phyloP scores from a whole-genome alignment of 257 asterid species.

The Scutellaria minor region DNA sequence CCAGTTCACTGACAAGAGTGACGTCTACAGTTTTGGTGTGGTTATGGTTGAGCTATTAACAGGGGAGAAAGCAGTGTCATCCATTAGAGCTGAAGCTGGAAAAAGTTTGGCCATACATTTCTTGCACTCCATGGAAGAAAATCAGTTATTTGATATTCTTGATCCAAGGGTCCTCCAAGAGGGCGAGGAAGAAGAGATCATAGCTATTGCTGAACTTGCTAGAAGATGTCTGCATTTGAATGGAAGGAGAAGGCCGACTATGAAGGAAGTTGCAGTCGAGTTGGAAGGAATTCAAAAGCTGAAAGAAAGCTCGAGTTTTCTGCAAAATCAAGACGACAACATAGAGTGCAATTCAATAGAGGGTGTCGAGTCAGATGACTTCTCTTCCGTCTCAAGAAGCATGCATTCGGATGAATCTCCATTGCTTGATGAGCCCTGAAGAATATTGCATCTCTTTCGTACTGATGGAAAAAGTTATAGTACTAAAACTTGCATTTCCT shows the following conservation, averaged over 20 bases:
- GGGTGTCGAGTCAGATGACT: background rate
- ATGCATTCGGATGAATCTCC: background rate
- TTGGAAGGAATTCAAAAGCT: slow-evolving; percentile 38
- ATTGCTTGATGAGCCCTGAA: slow-evolving; percentile 16
- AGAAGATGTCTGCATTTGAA: slow-evolving; percentile 44
- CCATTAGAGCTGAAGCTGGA: slow-evolving; percentile 34
- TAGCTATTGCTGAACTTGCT: slow-evolving; percentile 39
- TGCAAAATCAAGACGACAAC: background rate
- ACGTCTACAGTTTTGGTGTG: slow-evolving; percentile 51
- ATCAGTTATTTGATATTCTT: slow-evolving; percentile 38
- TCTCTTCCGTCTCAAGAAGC: slow-evolving; percentile 29
- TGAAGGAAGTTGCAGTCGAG: slow-evolving; percentile 44
- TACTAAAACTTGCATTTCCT: no score
- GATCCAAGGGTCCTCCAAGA: slow-evolving; percentile 45
- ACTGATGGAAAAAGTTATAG: no score
- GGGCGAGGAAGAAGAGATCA: slow-evolving; percentile 37
- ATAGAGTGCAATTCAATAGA: background rate
- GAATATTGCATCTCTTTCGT: background rate
- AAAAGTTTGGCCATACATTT: slow-evolving; percentile 43
- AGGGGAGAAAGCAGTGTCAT: slow-evolving; percentile 45
- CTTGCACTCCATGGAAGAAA: slow-evolving; percentile 40
- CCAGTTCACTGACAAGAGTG: slow-evolving; percentile 52
- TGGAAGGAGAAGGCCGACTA: slow-evolving; percentile 50
- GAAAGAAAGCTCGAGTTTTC: background rate
- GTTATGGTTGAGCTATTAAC: slow-evolving; percentile 56